phyloP scores from a whole-genome alignment of 441 rosid species.

The Adansonia grandidieri region DNA sequence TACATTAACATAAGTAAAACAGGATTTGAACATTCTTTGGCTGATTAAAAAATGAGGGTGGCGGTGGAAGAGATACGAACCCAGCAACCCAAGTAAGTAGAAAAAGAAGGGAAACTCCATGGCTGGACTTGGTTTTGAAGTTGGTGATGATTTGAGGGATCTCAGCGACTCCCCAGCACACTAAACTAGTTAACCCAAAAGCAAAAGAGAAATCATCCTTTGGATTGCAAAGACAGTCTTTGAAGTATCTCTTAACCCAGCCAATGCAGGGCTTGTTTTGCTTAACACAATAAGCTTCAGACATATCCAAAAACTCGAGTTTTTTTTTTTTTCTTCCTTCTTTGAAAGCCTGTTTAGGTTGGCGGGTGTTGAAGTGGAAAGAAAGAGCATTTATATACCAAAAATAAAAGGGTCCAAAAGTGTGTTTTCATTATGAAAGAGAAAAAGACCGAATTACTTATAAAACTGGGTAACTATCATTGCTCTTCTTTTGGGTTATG shows the following conservation, averaged over 20 bases:
- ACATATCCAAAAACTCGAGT: constrained; percentile 33
- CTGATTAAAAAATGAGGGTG: background rate
- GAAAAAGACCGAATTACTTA: too few species aligned
- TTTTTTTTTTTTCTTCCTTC: constrained; percentile 18
- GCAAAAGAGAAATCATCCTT: constrained; percentile 71
- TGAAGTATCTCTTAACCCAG: constrained; percentile 76
- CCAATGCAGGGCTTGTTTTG: constrained; percentile 65
- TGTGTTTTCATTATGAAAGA: background rate
- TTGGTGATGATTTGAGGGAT: constrained; percentile 93
- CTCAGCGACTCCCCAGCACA: constrained; percentile 94
- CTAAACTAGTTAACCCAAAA: constrained; percentile 66
- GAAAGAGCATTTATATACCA: background rate
- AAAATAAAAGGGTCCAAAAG: background rate
- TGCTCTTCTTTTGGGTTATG: too few species aligned
- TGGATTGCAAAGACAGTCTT: constrained; percentile 77
- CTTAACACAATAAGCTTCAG: constrained; percentile 50
- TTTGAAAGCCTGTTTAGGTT: background rate
- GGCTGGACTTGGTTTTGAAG: constrained; percentile 85
- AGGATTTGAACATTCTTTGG: background rate
- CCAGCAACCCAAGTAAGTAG: constrained; percentile 95
- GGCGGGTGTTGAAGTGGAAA: background rate
- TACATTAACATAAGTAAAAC: too few species aligned
- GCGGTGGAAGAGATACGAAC: constrained; percentile 45
- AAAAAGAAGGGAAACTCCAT: constrained; percentile 87
- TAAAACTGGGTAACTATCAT: too few species aligned